A percentile compares a stretch with the other conserved stretches of the same genome.
These are phyloP conservation scores for Botrytis sinoallii DNA, from an alignment of 2,329 filamentous ascomycete genomes.

Conservation along the genomic window DNA sequence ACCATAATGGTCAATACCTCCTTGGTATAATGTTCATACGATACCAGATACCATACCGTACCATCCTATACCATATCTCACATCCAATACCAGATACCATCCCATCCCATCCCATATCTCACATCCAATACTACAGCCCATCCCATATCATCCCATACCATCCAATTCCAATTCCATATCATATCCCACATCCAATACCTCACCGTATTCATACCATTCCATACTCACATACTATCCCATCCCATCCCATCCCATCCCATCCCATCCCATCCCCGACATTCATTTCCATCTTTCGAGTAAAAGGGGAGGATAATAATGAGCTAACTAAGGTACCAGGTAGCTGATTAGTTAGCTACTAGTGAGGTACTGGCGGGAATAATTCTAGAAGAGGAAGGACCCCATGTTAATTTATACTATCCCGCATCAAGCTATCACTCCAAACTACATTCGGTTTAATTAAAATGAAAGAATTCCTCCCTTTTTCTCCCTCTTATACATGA, in stretches of 20 bases:
- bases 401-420: not conserved
- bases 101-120: too few relatives aligned
- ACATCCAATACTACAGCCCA: too few relatives aligned
- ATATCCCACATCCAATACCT: too few relatives aligned
- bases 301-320: not conserved
- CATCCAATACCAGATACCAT: not conserved
- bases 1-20: not conserved
- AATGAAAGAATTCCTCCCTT: conserved; percentile 1
- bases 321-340: not conserved
- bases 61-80: too few relatives aligned
- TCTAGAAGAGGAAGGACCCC: not conserved
- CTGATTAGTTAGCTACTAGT: not conserved
- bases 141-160: too few relatives aligned
- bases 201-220: too few relatives aligned
- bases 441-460: not conserved
- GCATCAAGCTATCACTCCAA: not conserved
- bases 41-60: not conserved
- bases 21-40: not conserved
- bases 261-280: not conserved
- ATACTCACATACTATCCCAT: too few relatives aligned
- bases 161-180: too few relatives aligned
- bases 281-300: not conserved
- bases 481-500: not conserved
- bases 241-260: too few relatives aligned
- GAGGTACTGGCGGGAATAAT: conserved; percentile 12